A percentile compares a stretch with the other conserved stretches of the same genome.
Evolutionary conservation across 2,329 filamentous ascomycete genomes (phyloP).

Genomic region (Exserohilum turcica): DNA sequence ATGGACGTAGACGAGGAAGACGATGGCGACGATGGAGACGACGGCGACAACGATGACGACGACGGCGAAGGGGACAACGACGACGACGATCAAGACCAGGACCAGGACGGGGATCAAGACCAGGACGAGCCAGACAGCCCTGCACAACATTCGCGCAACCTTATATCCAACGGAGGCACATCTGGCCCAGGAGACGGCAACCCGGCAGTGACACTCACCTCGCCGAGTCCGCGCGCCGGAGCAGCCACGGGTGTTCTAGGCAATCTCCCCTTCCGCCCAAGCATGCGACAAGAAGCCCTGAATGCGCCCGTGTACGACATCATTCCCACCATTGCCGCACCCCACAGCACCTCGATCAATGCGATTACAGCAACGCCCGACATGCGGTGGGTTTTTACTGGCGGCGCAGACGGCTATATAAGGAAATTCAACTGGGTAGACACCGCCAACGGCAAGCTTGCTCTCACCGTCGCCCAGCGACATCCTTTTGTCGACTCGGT

Average conservation of each 20-base stretch:
- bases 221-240: slow-evolving; percentile 51
- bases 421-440: slow-evolving; percentile 95
- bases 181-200: slow-evolving; percentile 45
- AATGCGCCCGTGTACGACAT: slow-evolving; percentile 88
- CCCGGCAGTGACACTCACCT: slow-evolving; percentile 55
- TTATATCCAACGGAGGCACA: slow-evolving; percentile 37
- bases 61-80: slow-evolving; percentile 50
- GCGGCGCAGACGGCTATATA: slow-evolving; percentile 93
- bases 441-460: slow-evolving; percentile 91
- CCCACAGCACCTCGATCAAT: slow-evolving; percentile 94
- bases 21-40: slow-evolving; percentile 40
- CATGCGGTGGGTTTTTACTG: slow-evolving; percentile 92
- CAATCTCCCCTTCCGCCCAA: slow-evolving; percentile 60
- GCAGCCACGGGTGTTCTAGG: slow-evolving; percentile 33
- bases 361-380: slow-evolving; percentile 90
- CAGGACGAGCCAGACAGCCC: slow-evolving; percentile 55
- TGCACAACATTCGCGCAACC: slow-evolving; percentile 40
- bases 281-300: slow-evolving; percentile 76
- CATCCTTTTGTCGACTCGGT: slow-evolving; percentile 98
- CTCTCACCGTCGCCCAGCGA: slow-evolving; percentile 90
- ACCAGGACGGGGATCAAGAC: slow-evolving; percentile 50
- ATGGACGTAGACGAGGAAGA: slow-evolving; percentile 38
- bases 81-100: slow-evolving; percentile 50
- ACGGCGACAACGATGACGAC: slow-evolving; percentile 49
- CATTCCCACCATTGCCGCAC: slow-evolving; percentile 93